Conservation (phyloP, 2,329 filamentous ascomycete genomes). For the Botrytis squamosa region DNA sequence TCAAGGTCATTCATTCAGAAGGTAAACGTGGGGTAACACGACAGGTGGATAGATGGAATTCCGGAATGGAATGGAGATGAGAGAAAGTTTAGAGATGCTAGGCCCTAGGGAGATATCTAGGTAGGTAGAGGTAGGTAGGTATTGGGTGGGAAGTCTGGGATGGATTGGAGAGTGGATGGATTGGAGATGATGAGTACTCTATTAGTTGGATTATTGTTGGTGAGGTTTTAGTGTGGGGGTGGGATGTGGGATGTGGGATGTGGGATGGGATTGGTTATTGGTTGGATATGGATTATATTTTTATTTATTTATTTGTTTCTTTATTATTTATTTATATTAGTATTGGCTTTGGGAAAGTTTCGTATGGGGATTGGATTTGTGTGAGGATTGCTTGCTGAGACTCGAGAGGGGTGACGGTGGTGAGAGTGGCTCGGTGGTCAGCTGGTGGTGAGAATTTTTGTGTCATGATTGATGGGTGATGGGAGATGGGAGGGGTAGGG, state of each 20-base stretch:
- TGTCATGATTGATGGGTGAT: neutral
- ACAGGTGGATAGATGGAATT: neutral
- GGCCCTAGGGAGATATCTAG: neutral
- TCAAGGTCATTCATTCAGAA: neutral
- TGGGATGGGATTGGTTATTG: neutral
- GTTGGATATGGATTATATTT: neutral
- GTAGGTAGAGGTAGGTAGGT: neutral
- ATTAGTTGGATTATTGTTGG: neutral
- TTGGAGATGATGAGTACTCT: neutral
- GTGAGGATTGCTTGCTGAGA: neutral
- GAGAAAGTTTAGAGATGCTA: neutral
- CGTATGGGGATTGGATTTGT: neutral
- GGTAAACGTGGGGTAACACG: neutral
- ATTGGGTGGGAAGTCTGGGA: neutral
- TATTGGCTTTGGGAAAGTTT: neutral
- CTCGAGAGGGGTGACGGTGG: neutral
- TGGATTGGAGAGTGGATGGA: too few relatives aligned
- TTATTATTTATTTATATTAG: too few relatives aligned
- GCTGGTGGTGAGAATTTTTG: neutral
- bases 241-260: too few relatives aligned
- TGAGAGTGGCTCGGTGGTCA: neutral
- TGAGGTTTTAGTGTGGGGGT: neutral
- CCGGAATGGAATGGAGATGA: neutral
- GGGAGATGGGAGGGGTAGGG: neutral
- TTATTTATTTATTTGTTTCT: too few relatives aligned